Percentiles rank a stretch among this genome's conserved stretches.
Evolutionary conservation across 192 early-diverging fungal genomes (phyloP).

Genomic region (Blastocladiella britannica): DNA sequence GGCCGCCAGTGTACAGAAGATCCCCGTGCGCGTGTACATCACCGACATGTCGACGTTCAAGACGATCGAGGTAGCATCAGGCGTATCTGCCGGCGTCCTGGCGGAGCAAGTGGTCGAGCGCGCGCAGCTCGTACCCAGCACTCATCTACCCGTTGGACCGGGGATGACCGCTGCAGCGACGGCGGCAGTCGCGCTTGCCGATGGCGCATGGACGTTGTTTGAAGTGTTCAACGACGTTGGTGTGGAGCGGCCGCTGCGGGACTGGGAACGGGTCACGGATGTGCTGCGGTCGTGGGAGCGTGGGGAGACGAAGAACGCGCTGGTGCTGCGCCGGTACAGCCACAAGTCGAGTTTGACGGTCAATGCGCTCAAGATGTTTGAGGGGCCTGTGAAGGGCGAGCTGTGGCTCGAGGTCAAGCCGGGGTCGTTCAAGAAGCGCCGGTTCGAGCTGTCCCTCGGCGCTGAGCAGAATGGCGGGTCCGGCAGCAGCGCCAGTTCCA

Average conservation of each 20-base stretch:
- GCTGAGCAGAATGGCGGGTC: not conserved
- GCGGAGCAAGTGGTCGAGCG: conserved; percentile 44
- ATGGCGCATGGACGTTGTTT: conserved; percentile 64
- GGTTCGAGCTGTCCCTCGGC: not conserved
- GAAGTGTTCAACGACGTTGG: conserved; percentile 70
- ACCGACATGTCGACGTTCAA: conserved; percentile 54
- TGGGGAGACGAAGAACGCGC: conserved; percentile 49
- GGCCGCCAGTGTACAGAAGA: conserved; percentile 10
- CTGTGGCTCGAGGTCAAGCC: not conserved
- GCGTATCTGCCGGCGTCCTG: conserved; percentile 48
- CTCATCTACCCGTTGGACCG: conserved; percentile 22
- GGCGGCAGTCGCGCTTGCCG: too few species aligned
- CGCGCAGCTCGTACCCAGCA: conserved; percentile 16
- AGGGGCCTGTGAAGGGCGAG: not conserved
- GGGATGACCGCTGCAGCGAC: too few species aligned
- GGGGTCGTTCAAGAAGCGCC: not conserved
- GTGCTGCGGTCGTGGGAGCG: conserved; percentile 67
- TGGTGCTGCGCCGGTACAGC: conserved; percentile 52
- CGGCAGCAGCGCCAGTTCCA: too few species aligned
- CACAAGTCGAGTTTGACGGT: conserved; percentile 35
- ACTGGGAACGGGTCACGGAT: conserved; percentile 73
- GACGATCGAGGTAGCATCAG: conserved; percentile 51
- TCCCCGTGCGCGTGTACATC: conserved; percentile 76
- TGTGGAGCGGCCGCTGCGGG: conserved; percentile 69
- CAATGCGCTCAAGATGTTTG: not conserved